These are phyloP conservation scores for Phytophthora fragariae DNA, from an alignment of 352 stramenopile genomes.

Conservation along the genomic window DNA sequence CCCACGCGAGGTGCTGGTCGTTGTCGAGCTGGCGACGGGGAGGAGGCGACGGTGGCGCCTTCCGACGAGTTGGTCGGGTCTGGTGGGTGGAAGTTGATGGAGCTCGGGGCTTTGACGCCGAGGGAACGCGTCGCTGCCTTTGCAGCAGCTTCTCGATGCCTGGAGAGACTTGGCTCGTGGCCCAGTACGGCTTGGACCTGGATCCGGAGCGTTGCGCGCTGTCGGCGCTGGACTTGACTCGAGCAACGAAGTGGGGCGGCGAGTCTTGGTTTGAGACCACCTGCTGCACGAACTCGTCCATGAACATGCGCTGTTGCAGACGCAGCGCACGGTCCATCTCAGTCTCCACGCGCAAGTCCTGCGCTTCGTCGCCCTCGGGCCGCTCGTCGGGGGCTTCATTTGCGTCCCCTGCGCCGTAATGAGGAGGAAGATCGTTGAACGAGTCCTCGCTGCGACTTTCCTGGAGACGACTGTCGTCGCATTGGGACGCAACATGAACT, in stretches of 20 bases:
- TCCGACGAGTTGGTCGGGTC: conserved; percentile 9
- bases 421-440: conserved; percentile 4
- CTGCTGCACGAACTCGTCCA: conserved; percentile 62
- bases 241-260: conserved; percentile 10
- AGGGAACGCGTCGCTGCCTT: conserved; percentile 32
- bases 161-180: conserved; percentile 32
- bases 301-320: conserved; percentile 61
- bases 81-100: conserved; percentile 10
- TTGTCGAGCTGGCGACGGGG: conserved; percentile 35
- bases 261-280: conserved; percentile 46
- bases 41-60: conserved; percentile 3
- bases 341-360: conserved; percentile 17
- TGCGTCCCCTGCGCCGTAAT: conserved; percentile 21
- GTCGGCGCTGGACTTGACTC: conserved; percentile 10
- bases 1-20: conserved; percentile 65
- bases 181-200: conserved; percentile 30
- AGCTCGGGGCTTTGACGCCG: neutral
- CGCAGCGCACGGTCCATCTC: conserved; percentile 44
- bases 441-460: neutral
- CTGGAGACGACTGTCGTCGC: conserved; percentile 3
- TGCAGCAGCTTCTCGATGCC: conserved; percentile 38
- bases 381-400: conserved; percentile 18
- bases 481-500: conserved; percentile 22
- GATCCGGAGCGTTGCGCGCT: neutral
- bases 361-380: neutral